A percentile compares a stretch with the other conserved stretches of the same genome.
Conservation (phyloP, 1,284 basidiomycete species). For the Polyporus tsugae region DNA sequence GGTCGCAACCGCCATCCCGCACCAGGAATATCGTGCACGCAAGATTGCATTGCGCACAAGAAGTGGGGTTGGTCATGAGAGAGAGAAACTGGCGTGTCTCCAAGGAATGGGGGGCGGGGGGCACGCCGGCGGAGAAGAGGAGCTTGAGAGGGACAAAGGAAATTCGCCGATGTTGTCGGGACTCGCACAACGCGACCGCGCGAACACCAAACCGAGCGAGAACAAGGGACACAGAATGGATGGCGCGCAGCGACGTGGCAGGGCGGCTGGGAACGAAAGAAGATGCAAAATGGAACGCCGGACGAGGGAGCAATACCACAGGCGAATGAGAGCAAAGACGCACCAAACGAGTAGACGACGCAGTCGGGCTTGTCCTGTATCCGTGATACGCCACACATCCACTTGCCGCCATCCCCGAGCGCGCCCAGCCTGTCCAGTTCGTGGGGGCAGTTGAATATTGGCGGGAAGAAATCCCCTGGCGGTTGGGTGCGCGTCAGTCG, state of each 20-base stretch:
- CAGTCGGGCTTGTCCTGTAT: slow-evolving; percentile 52
- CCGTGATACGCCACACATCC: slow-evolving; percentile 57
- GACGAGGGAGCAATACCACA: not conserved
- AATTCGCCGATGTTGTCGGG: not conserved
- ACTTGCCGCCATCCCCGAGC: slow-evolving; percentile 61
- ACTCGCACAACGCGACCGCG: not conserved
- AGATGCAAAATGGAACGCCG: not conserved
- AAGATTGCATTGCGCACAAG: not conserved
- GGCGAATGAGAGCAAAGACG: slow-evolving; percentile 9
- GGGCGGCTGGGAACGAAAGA: not conserved
- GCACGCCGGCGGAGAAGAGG: not conserved
- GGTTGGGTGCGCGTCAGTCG: slow-evolving; percentile 8
- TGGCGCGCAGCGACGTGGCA: not conserved
- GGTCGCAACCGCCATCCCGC: not conserved
- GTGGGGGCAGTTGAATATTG: slow-evolving; percentile 56
- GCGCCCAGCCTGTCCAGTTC: slow-evolving; percentile 53
- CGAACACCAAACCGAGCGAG: not conserved
- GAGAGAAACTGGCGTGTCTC: not conserved
- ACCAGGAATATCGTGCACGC: not conserved
- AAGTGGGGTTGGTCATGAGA: not conserved
- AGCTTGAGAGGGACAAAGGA: not conserved
- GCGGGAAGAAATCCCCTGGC: slow-evolving; percentile 59
- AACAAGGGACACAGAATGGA: not conserved
- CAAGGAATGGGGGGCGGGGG: not conserved
- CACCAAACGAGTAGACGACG: slow-evolving; percentile 59